phyloP scores from a whole-genome alignment of 768 basidiomycete genomes.

The Podaxis sp. region DNA sequence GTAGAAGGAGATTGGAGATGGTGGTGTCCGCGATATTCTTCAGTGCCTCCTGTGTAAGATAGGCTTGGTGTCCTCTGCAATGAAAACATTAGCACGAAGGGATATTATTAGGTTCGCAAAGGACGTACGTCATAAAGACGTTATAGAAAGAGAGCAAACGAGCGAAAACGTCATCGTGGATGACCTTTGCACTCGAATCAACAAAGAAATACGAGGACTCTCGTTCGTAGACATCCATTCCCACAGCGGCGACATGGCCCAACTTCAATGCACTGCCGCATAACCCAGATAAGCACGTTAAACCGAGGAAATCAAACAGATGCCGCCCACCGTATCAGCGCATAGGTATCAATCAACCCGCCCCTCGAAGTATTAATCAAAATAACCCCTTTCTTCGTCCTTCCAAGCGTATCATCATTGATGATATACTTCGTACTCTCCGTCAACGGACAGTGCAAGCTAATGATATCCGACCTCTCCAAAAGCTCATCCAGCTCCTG shows the following conservation, averaged over 20 bases:
- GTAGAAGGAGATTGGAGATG: constrained; percentile 32
- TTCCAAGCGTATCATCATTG: constrained; percentile 35
- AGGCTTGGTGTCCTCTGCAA: constrained; percentile 44
- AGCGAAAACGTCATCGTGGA: constrained; percentile 43
- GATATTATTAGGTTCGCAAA: not conserved
- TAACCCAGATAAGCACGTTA: not conserved
- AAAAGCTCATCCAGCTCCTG: constrained; percentile 36
- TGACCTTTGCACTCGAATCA: constrained; percentile 42
- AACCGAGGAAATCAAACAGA: not conserved
- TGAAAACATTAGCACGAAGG: not conserved
- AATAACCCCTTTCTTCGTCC: constrained; percentile 40
- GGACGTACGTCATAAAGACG: constrained; percentile 41
- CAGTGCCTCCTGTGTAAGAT: constrained; percentile 40
- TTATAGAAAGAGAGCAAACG: constrained; percentile 47
- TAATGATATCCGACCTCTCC: constrained; percentile 38
- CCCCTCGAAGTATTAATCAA: constrained; percentile 46
- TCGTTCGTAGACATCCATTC: constrained; percentile 43
- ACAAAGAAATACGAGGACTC: constrained; percentile 43
- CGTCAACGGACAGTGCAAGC: constrained; percentile 41
- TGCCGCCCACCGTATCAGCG: constrained; percentile 36
- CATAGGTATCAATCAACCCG: constrained; percentile 40
- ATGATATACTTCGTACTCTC: constrained; percentile 40
- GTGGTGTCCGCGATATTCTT: constrained; percentile 41
- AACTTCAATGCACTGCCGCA: constrained; percentile 34
- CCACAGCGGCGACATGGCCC: constrained; percentile 42